Conservation (phyloP, 768 basidiomycete species). For the Termitomyces bulborhizus region DNA sequence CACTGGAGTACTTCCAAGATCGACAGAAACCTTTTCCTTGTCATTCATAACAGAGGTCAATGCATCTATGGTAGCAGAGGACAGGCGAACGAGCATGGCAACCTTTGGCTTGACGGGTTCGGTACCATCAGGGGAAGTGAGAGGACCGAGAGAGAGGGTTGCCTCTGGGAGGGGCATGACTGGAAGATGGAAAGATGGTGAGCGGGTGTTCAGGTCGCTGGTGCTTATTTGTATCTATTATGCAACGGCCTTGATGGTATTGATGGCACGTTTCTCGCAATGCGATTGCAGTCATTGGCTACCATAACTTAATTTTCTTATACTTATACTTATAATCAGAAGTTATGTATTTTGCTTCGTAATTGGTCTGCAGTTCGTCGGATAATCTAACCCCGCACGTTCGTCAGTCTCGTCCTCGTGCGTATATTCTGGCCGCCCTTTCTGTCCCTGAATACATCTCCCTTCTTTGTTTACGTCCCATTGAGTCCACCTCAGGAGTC, state of each 20-base stretch:
- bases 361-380: background rate
- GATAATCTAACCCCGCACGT: slow-evolving; percentile 7
- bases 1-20: slow-evolving; percentile 59
- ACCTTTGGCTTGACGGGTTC: slow-evolving; percentile 58
- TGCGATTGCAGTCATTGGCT: background rate
- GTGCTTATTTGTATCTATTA: slow-evolving; percentile 13
- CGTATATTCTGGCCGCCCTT: background rate
- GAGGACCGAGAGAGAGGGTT: slow-evolving; percentile 53
- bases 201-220: background rate
- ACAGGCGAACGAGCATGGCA: slow-evolving; percentile 73
- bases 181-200: background rate
- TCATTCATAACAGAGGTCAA: slow-evolving; percentile 39
- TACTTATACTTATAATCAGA: background rate
- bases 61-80: slow-evolving; percentile 65
- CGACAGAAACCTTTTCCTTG: slow-evolving; percentile 44
- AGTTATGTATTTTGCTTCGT: background rate
- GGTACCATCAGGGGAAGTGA: slow-evolving; percentile 48
- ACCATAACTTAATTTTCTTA: background rate
- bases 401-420: slow-evolving; percentile 10
- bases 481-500: background rate
- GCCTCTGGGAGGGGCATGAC: slow-evolving; percentile 67
- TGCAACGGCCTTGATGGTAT: slow-evolving; percentile 1
- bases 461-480: background rate
- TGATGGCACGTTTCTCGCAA: background rate
- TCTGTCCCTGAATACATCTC: background rate